Evolutionary conservation across 495 filamentous ascomycete species (phyloP).

Genomic region (Hypoxylon perforatum): DNA sequence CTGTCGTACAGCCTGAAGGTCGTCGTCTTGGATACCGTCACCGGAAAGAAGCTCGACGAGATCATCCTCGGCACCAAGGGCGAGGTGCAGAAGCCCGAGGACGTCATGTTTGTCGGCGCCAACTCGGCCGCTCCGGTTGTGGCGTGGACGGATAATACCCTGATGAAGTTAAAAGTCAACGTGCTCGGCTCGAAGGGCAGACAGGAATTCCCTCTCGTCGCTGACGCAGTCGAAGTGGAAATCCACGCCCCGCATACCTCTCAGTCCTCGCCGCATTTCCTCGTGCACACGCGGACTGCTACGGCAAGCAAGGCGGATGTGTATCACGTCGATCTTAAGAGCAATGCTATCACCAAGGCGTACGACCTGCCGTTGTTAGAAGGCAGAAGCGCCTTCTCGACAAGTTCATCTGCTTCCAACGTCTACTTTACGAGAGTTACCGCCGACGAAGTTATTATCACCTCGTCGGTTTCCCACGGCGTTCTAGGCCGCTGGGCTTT

Average conservation of each 20-base stretch:
- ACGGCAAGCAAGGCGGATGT: slow-evolving; percentile 84
- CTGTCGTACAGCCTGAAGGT: slow-evolving; percentile 79
- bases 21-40: slow-evolving; percentile 74
- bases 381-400: slow-evolving; percentile 80
- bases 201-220: slow-evolving; percentile 63
- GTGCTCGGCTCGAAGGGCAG: slow-evolving; percentile 78
- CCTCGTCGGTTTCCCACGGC: slow-evolving; percentile 81
- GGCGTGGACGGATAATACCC: slow-evolving; percentile 78
- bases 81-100: slow-evolving; percentile 73
- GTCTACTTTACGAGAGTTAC: slow-evolving; percentile 89
- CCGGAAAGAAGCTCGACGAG: slow-evolving; percentile 73
- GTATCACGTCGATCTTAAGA: slow-evolving; percentile 80
- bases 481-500: slow-evolving; percentile 78
- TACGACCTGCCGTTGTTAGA: slow-evolving; percentile 77
- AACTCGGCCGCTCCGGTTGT: slow-evolving; percentile 86
- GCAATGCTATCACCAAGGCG: slow-evolving; percentile 71
- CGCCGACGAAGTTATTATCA: slow-evolving; percentile 72
- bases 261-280: slow-evolving; percentile 78
- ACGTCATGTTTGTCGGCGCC: slow-evolving; percentile 81
- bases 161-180: slow-evolving; percentile 79
- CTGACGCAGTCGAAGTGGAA: slow-evolving; percentile 72
- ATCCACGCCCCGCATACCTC: slow-evolving; percentile 78
- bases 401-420: slow-evolving; percentile 79
- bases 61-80: slow-evolving; percentile 74
- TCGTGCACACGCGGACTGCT: slow-evolving; percentile 82